Evolutionary conservation across 306 rosid genomes (phyloP).

Genomic region (Cucumis sativus): DNA sequence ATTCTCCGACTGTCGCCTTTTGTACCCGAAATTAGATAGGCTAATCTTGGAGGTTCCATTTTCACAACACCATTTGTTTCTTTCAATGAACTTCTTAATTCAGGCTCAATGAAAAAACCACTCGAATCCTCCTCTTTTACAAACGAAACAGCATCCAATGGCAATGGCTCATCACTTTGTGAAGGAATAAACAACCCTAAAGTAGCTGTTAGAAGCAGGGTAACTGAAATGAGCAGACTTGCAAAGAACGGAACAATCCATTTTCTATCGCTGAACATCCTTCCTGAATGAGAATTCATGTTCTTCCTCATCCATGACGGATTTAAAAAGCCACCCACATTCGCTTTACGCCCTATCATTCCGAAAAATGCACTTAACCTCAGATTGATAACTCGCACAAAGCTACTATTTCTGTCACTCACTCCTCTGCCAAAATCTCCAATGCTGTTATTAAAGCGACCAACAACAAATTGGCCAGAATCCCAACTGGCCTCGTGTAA

Average conservation of each 20-base stretch:
- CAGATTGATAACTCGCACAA: not conserved
- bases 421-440: not conserved
- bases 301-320: slow-evolving; percentile 62
- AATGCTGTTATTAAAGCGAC: not conserved
- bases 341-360: not conserved
- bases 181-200: slow-evolving; percentile 40
- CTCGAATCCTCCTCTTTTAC: slow-evolving; percentile 38
- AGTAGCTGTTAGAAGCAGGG: slow-evolving; percentile 49
- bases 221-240: slow-evolving; percentile 53
- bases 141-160: slow-evolving; percentile 40
- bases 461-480: not conserved
- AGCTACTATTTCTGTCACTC: not conserved
- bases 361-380: not conserved
- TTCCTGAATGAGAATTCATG: slow-evolving; percentile 57
- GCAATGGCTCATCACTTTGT: slow-evolving; percentile 39
- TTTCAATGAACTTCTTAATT: slow-evolving; percentile 26
- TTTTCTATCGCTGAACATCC: slow-evolving; percentile 66
- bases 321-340: not conserved
- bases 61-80: slow-evolving; percentile 15
- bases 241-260: slow-evolving; percentile 85
- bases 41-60: slow-evolving; percentile 58
- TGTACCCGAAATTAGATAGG: slow-evolving; percentile 91
- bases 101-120: slow-evolving; percentile 65
- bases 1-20: slow-evolving; percentile 91
- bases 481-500: not conserved